Conservation (phyloP, 2,329 filamentous ascomycete genomes). For the Mariannaea elegans region DNA sequence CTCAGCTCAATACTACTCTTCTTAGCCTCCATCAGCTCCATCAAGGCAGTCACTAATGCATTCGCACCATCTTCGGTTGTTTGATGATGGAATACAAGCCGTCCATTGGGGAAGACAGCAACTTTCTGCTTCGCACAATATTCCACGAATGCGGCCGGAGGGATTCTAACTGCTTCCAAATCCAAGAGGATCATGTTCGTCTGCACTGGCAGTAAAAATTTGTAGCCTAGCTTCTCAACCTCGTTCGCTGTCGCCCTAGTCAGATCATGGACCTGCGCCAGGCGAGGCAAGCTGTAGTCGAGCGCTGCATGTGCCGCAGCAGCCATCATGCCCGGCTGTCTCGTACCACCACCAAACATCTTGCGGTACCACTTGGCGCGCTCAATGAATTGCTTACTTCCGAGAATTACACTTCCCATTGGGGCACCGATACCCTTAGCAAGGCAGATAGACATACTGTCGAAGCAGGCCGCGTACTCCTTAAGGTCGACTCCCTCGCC, state of each 20-base stretch:
- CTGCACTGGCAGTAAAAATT: slow-evolving; percentile 37
- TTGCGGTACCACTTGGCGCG: slow-evolving; percentile 61
- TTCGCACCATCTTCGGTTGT: slow-evolving; percentile 9
- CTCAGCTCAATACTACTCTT: slow-evolving; percentile 5
- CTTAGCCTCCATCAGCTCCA: slow-evolving; percentile 18
- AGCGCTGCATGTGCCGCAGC: slow-evolving; percentile 74
- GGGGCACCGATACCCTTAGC: slow-evolving; percentile 82
- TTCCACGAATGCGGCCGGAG: slow-evolving; percentile 30
- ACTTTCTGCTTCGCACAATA: slow-evolving; percentile 19
- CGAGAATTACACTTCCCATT: slow-evolving; percentile 76
- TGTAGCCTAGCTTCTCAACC: slow-evolving; percentile 30
- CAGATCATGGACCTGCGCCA: slow-evolving; percentile 31
- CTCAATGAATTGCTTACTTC: slow-evolving; percentile 47
- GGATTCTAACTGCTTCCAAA: slow-evolving; percentile 27
- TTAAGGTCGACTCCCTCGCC: slow-evolving; percentile 70
- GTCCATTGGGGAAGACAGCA: slow-evolving; percentile 17
- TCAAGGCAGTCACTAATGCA: slow-evolving; percentile 1
- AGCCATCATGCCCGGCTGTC: slow-evolving; percentile 75
- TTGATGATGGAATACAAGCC: slow-evolving; percentile 23
- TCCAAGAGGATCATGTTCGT: slow-evolving; percentile 41
- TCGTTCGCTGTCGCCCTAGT: slow-evolving; percentile 27
- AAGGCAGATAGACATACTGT: slow-evolving; percentile 79
- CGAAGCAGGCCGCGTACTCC: slow-evolving; percentile 72
- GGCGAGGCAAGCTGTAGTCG: slow-evolving; percentile 32
- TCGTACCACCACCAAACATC: slow-evolving; percentile 74